Base-by-base conservation (phyloP, 805 yeast species). In the Torulaspora maleeae region DNA sequence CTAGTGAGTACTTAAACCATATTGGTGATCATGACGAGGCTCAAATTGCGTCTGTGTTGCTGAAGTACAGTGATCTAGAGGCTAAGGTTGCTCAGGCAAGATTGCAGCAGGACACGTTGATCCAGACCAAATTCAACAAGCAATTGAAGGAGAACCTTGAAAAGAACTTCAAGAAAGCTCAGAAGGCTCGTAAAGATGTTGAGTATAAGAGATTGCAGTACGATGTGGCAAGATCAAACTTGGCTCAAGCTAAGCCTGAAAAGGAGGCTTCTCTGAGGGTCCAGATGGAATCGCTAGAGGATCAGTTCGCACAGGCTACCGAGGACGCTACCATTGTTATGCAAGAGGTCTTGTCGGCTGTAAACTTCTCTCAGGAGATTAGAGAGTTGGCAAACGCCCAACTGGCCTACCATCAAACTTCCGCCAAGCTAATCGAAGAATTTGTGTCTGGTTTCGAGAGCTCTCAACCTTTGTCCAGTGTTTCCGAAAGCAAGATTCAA, bases 281-380 rank as follows among this genome's bases (percentile, higher is more conserved):
- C 40, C 77, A 80, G 52, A 82, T 87, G 76, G 95, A 87, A 67
- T 78, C 82, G 50, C 80, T 87, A 41, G 96, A 87, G 69, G 96
- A 87, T 59, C 90, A 84, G 59, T 87, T 87, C 64, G 95, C 93
- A 38, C 86, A 85, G 55, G 83, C 90, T 19, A 88, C 88, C 28
- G 95, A 87, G 69, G 93, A 84, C 59, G 93, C 95, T 32, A 87
- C 86, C 44, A 71, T 80, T 32, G 79, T 83, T 48, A 83, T 87
- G 90, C 86, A 82, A 70, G 81, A 82, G 61, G 90, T 84, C 24
- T 77, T 87, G 53, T 81, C 82, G 46, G 74, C 80, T 45, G 80
- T 89, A 16, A 76, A 79, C 55, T 83, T 89, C 13, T 72, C 85
- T 54, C 75, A 78, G 41, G 82, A 82, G 62, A 69, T 86, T 47